A percentile compares a stretch with the other conserved stretches of the same genome.
phyloP scores from a whole-genome alignment of 805 yeast species.

The Allodekkera sacchari region DNA sequence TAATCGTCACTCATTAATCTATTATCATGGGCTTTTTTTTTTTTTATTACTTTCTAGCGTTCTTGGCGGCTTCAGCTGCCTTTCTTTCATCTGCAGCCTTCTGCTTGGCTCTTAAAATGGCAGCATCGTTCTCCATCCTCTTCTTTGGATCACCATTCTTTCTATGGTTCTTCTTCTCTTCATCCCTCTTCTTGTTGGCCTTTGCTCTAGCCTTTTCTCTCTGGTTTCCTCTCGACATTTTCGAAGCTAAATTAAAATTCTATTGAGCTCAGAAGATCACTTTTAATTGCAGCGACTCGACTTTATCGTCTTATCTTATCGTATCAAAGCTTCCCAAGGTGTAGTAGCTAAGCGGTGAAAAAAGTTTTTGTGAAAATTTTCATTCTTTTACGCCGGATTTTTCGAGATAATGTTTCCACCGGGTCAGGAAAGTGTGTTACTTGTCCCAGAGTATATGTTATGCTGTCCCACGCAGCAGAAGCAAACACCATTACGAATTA shows the following conservation, averaged over 20 bases:
- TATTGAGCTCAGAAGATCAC: too few relatives aligned
- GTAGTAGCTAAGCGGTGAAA: not conserved
- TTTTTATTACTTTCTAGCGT: constrained; percentile 7
- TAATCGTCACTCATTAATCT: too few relatives aligned
- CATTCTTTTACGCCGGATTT: not conserved
- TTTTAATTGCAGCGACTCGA: constrained; percentile 1
- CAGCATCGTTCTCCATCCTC: constrained; percentile 86
- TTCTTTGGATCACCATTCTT: constrained; percentile 78
- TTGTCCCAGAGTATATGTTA: too few relatives aligned
- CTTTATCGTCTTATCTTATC: constrained; percentile 1
- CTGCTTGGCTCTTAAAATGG: constrained; percentile 82
- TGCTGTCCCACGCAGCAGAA: too few relatives aligned
- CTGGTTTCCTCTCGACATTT: constrained; percentile 94
- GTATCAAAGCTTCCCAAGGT: constrained; percentile 4
- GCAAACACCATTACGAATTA: too few relatives aligned
- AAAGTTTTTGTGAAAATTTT: not conserved
- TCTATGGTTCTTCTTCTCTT: constrained; percentile 48
- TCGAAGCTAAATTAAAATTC: too few relatives aligned
- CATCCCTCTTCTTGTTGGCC: constrained; percentile 73
- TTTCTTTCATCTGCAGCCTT: constrained; percentile 54
- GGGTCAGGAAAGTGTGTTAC: not conserved
- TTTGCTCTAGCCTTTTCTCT: constrained; percentile 90
- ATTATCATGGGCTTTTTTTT: not conserved
- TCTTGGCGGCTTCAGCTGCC: constrained; percentile 19
- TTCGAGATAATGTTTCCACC: not conserved